phyloP scores from a whole-genome alignment of 2,329 filamentous ascomycete genomes.

The Talaromyces sp. region DNA sequence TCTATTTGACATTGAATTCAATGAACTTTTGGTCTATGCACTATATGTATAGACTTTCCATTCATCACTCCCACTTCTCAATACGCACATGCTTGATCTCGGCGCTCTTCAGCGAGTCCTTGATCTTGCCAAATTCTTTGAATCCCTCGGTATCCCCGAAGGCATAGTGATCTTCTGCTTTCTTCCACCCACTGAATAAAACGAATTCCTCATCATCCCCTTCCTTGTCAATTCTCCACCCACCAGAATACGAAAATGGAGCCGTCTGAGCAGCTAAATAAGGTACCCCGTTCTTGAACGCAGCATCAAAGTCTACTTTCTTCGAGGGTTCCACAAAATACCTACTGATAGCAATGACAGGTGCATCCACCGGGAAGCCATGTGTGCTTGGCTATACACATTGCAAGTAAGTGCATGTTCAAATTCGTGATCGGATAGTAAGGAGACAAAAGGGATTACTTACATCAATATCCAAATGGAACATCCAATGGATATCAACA shows the following conservation, averaged over 20 bases:
- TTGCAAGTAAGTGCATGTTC: background rate
- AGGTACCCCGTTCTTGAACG: conserved; percentile 28
- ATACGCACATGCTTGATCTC: conserved; percentile 33
- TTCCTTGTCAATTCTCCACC: conserved; percentile 45
- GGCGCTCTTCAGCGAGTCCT: conserved; percentile 21
- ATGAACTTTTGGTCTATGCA: background rate
- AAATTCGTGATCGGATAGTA: background rate
- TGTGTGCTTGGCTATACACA: conserved; percentile 8
- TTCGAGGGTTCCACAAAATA: conserved; percentile 32
- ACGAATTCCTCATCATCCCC: conserved; percentile 46
- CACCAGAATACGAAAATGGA: conserved; percentile 35
- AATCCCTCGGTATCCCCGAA: conserved; percentile 41
- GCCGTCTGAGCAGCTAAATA: conserved; percentile 32
- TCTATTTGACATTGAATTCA: background rate
- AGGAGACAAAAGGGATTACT: background rate
- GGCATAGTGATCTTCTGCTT: conserved; percentile 36
- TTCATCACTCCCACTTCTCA: conserved; percentile 21
- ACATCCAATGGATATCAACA: conserved; percentile 47
- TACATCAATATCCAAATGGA: conserved; percentile 47
- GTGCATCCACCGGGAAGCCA: conserved; percentile 31
- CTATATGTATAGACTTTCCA: background rate
- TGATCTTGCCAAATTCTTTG: conserved; percentile 28
- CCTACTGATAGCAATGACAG: conserved; percentile 37
- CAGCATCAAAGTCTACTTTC: conserved; percentile 29
- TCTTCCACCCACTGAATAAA: conserved; percentile 44